Evolutionary conservation across 2,329 filamentous ascomycete genomes (phyloP), one percentile per base, ranked within the genome.

Genomic region (Alternaria tenuissima): DNA sequence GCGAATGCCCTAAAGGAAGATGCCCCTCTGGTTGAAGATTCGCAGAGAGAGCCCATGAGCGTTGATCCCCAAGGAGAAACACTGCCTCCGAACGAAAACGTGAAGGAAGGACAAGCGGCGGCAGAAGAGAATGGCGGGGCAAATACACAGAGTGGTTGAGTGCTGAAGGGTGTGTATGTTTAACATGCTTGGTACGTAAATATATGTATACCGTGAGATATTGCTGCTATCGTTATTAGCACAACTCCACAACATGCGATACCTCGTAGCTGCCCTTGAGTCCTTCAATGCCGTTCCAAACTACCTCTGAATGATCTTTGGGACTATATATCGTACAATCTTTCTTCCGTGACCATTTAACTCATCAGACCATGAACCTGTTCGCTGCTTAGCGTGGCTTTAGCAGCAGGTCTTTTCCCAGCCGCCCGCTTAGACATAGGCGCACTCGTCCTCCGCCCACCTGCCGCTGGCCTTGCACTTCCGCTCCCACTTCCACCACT

Each of bases 311-410:
- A 30, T 11, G 28, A 30, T 30, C 11, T 30, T 30, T 11, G 1
- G 11, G 28, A 30, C 28, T 30, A 9, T 30, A 30, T 26, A 26
- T 49, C 20, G 20, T 38, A 38, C 30, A 49, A 30, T 11, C 16
- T 7, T 2, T 26, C 2, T 36, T 3, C 11, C 16, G 2, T 20
- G 8, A 36, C 14, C 2, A 12, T 49, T 30, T 58, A 73, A 38
- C 65, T 63, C 71, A 74, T 73, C 51, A 74, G 38, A 1, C 67
- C 72, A 32, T 72, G 64, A 0, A 71, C 64, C 57, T 72, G 69
- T 61, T 75, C 72, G 14, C 64, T 62, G 56, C 67, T 74, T 58
- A 72, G 16, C n/a, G 60, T 64, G 14, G 66, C 56, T 55, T 69
- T 72, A 4, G 63, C 38, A 4, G 60, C 62, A 9, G 69, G 65